These are phyloP conservation scores for Vitis hybrid DNA, from an alignment of 177 flowering plant genomes.

Conservation along the genomic window DNA sequence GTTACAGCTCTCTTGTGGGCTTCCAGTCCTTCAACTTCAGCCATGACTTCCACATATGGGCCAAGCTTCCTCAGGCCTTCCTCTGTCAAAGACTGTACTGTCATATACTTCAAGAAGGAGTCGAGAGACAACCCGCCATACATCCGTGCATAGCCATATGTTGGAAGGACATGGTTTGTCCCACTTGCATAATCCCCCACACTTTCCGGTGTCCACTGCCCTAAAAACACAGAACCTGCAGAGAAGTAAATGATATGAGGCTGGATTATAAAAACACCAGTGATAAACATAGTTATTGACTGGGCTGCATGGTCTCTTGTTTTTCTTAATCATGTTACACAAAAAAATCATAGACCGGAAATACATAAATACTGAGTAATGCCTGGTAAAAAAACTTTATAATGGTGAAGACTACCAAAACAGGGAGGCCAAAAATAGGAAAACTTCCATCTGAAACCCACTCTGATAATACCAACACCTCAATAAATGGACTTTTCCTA, in stretches of 20 bases:
- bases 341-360: too few relatives aligned
- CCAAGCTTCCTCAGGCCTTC: constrained; percentile 85
- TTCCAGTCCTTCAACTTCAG: constrained; percentile 89
- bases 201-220: constrained; percentile 97
- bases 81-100: constrained; percentile 87
- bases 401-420: too few relatives aligned
- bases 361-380: too few relatives aligned
- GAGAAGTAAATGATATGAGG: not conserved
- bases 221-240: constrained; percentile 92
- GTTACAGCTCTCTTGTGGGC: constrained; percentile 97
- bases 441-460: too few relatives aligned
- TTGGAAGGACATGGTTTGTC: constrained; percentile 96
- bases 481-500: too few relatives aligned
- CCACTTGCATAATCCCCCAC: constrained; percentile 99
- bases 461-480: too few relatives aligned
- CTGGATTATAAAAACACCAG: not conserved
- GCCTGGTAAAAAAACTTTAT: too few relatives aligned
- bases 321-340: too few relatives aligned
- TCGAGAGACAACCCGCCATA: constrained; percentile 91
- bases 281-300: too few relatives aligned
- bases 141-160: constrained; percentile 95
- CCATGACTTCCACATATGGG: constrained; percentile 88
- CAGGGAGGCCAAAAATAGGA: too few relatives aligned
- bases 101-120: constrained; percentile 86
- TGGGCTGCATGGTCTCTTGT: too few relatives aligned